Conservation (phyloP, 768 basidiomycete genomes). For the Macrolepiota fuliginosa region DNA sequence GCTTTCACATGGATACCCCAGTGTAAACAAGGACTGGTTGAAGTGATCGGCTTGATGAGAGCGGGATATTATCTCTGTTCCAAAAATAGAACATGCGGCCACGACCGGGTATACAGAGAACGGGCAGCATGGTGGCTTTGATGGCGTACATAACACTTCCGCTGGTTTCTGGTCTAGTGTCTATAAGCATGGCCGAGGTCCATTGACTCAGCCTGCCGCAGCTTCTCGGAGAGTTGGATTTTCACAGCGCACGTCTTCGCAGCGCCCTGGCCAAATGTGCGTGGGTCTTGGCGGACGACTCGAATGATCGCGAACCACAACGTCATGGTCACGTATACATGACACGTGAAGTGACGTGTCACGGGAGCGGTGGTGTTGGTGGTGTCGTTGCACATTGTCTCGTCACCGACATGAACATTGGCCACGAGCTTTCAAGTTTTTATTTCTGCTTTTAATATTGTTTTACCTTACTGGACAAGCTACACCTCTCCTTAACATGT, state of each 20-base stretch:
- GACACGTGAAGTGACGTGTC: background rate
- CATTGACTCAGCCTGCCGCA: background rate
- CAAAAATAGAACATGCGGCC: conserved; percentile 5
- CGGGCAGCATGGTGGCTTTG: conserved; percentile 3
- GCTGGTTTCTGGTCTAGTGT: background rate
- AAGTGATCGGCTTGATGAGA: background rate
- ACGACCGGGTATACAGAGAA: background rate
- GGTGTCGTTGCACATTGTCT: background rate
- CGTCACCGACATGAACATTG: conserved; percentile 11
- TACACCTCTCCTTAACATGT: conserved; percentile 18
- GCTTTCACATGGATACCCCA: background rate
- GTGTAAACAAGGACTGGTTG: background rate
- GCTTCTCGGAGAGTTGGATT: background rate
- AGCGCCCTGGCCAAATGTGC: too few relatives aligned
- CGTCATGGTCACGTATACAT: background rate
- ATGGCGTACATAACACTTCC: conserved; percentile 6
- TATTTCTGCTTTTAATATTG: background rate
- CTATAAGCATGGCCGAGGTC: background rate
- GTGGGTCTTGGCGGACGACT: background rate
- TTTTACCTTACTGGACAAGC: background rate
- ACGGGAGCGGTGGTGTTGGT: background rate
- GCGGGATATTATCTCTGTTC: background rate
- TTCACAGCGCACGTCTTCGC: too few relatives aligned
- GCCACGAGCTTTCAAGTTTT: background rate
- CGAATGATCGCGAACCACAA: background rate